phyloP scores from a whole-genome alignment of 192 early-diverging fungal species.

The Mycoemilia scoparia region DNA sequence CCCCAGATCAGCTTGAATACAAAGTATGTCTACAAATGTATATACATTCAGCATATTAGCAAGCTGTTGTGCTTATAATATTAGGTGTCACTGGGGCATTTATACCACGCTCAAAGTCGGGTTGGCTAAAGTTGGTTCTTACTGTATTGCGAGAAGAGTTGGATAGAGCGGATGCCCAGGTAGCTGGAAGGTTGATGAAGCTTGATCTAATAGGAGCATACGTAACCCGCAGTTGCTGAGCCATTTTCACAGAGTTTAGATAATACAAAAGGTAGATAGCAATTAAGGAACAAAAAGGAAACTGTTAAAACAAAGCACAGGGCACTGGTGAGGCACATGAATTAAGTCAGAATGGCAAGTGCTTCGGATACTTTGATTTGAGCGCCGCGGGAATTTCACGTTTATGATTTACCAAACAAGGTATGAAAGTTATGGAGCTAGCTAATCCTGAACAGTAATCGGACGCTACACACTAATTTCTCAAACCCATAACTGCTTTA shows the following conservation, averaged over 20 bases:
- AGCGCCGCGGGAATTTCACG: no score
- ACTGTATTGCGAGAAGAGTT: conserved; percentile 40
- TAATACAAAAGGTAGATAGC: no score
- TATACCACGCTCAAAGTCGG: not conserved
- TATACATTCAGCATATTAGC: not conserved
- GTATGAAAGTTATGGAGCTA: no score
- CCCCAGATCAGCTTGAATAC: conserved; percentile 15
- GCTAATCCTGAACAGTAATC: no score
- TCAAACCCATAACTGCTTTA: no score
- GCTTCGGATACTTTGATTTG: no score
- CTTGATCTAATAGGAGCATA: conserved; percentile 45
- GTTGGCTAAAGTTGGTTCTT: not conserved
- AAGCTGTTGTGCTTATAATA: not conserved
- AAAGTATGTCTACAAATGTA: conserved; percentile 12
- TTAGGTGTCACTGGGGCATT: not conserved
- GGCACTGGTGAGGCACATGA: no score
- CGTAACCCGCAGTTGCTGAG: conserved; percentile 39
- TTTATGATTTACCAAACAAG: no score
- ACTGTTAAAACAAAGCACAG: not conserved
- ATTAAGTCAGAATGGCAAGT: no score
- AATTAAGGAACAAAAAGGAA: not conserved
- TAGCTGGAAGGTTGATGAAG: conserved; percentile 52
- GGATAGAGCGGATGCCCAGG: conserved; percentile 53
- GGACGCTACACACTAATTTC: no score
- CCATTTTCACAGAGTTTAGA: conserved; percentile 18